phyloP scores from a whole-genome alignment of 208 protist species.

The Trypanosomatidae sp. region DNA sequence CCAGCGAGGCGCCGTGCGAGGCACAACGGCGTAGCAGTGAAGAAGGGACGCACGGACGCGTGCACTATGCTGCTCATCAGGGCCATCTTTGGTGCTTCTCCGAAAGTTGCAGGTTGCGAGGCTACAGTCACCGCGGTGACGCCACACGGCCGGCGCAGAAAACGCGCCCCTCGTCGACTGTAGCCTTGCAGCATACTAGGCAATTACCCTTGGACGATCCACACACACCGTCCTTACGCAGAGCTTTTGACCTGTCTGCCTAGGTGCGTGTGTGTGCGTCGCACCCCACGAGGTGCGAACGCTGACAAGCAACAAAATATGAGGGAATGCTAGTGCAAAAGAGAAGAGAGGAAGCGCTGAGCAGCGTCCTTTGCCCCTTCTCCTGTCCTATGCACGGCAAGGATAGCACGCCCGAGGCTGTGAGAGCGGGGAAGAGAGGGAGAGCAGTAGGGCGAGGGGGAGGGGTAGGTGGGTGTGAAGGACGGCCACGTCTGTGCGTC shows the following conservation, averaged over 20 bases:
- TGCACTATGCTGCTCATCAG: neutral
- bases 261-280: neutral
- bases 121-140: neutral
- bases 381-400: neutral
- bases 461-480: neutral
- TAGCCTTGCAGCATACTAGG: neutral
- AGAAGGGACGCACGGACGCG: slow-evolving; percentile 1
- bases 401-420: neutral
- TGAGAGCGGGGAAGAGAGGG: neutral
- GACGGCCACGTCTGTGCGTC: neutral
- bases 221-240: neutral
- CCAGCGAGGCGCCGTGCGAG: slow-evolving; percentile 60
- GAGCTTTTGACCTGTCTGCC: neutral
- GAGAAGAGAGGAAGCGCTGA: neutral
- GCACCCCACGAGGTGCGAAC: neutral
- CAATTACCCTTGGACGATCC: neutral
- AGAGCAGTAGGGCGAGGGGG: neutral
- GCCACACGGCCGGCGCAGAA: neutral
- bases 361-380: neutral
- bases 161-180: neutral
- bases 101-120: neutral
- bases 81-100: neutral
- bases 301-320: neutral
- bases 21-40: slow-evolving; percentile 7
- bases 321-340: neutral